phyloP scores from a whole-genome alignment of 1,284 basidiomycete species.

The Volvariella volvacea region DNA sequence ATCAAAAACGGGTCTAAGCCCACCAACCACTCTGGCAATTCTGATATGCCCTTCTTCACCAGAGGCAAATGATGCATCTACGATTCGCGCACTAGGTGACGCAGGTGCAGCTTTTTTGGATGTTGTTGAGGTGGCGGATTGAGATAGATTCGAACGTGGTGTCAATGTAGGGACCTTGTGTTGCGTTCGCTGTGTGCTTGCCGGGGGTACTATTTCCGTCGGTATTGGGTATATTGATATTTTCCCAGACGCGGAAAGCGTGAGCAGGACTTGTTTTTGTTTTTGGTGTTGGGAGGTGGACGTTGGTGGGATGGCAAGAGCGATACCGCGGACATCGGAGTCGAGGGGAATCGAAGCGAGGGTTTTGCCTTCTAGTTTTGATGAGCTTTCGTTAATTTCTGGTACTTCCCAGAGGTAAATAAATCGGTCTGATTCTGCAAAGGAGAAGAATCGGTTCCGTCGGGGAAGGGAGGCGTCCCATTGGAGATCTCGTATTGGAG shows the following conservation, averaged over 20 bases:
- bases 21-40: slow-evolving; percentile 57
- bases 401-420: slow-evolving; percentile 62
- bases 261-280: slow-evolving; percentile 40
- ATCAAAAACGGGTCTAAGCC: slow-evolving; percentile 65
- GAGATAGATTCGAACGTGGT: slow-evolving; percentile 41
- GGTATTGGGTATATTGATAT: slow-evolving; percentile 60
- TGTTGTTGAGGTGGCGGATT: slow-evolving; percentile 14
- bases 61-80: slow-evolving; percentile 40
- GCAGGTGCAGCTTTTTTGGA: slow-evolving; percentile 31
- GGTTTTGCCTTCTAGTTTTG: slow-evolving; percentile 40
- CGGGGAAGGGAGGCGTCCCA: slow-evolving; percentile 41
- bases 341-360: slow-evolving; percentile 64
- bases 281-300: slow-evolving; percentile 12
- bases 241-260: slow-evolving; percentile 62
- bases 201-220: slow-evolving; percentile 33
- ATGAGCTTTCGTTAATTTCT: slow-evolving; percentile 21
- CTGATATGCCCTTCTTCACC: slow-evolving; percentile 41
- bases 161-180: slow-evolving; percentile 43
- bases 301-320: slow-evolving; percentile 29
- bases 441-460: slow-evolving; percentile 54
- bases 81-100: slow-evolving; percentile 27
- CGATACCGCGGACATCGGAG: slow-evolving; percentile 54
- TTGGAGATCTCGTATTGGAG: slow-evolving; percentile 42
- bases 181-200: slow-evolving; percentile 27
- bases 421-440: slow-evolving; percentile 70